These are phyloP conservation scores for Komagataella phaffii DNA, from an alignment of 805 yeast genomes.

Conservation along the genomic window DNA sequence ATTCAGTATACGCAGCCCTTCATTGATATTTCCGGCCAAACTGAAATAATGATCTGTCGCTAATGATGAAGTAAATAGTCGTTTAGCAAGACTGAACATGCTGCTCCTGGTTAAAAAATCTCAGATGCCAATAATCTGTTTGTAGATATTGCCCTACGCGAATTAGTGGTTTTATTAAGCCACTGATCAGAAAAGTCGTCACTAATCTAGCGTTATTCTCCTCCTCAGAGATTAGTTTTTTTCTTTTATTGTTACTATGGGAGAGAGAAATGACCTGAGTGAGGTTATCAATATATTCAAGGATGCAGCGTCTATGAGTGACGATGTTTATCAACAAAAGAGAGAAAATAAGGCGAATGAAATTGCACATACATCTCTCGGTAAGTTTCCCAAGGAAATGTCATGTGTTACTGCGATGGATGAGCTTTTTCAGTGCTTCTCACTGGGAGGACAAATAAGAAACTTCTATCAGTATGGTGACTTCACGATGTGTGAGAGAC, in stretches of 20 bases:
- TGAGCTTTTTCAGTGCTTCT: slow-evolving; percentile 74
- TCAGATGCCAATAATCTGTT: too few species aligned
- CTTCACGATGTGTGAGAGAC: slow-evolving; percentile 55
- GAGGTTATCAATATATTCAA: not conserved
- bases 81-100: slow-evolving; percentile 10
- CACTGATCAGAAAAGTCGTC: not conserved
- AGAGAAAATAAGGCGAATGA: not conserved
- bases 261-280: not conserved
- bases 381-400: slow-evolving; percentile 24
- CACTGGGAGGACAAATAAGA: slow-evolving; percentile 82
- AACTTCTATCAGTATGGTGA: slow-evolving; percentile 78
- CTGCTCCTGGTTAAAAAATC: slow-evolving; percentile 14
- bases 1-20: slow-evolving; percentile 48
- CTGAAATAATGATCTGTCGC: slow-evolving; percentile 15
- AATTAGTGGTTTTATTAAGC: not conserved
- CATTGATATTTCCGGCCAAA: slow-evolving; percentile 14
- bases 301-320: not conserved
- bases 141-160: not conserved
- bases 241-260: not conserved
- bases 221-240: not conserved
- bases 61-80: slow-evolving; percentile 12
- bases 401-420: slow-evolving; percentile 76
- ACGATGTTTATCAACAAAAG: not conserved
- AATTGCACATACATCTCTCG: not conserved
- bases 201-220: not conserved